A percentile compares a stretch with the other conserved stretches of the same genome.
Evolutionary conservation across 257 asterid genomes (phyloP).

Genomic region (Voacanga thouarsii): DNA sequence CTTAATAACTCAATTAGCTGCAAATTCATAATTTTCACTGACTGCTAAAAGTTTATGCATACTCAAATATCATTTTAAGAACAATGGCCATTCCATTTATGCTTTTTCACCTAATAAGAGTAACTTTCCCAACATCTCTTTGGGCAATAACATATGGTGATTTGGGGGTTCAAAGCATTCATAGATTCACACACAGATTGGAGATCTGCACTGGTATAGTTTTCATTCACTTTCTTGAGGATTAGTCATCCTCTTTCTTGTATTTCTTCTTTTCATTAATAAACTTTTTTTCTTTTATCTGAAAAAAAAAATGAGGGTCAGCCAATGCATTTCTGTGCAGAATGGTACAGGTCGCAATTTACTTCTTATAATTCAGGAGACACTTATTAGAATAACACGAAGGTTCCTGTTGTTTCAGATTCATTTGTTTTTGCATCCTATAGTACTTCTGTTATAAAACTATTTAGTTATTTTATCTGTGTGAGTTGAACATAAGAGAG

Average conservation of each 20-base stretch:
- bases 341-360: background rate
- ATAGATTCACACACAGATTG: background rate
- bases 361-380: background rate
- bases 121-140: background rate
- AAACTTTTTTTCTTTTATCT: too few relatives aligned
- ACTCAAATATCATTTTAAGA: background rate
- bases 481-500: background rate
- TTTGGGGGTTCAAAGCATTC: background rate
- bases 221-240: too few relatives aligned
- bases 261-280: too few relatives aligned
- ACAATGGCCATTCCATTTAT: background rate
- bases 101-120: background rate
- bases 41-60: constrained; percentile 1
- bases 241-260: too few relatives aligned
- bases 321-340: background rate
- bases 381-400: background rate
- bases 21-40: background rate
- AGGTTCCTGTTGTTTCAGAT: background rate
- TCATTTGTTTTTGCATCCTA: background rate
- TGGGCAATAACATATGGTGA: background rate
- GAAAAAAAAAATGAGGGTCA: background rate
- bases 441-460: background rate
- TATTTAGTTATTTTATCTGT: background rate
- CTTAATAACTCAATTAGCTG: background rate
- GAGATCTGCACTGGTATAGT: background rate